Evolutionary conservation across 495 filamentous ascomycete species (phyloP), one percentile per base, ranked within the genome.

Genomic region (Aspergillus panamensis): DNA sequence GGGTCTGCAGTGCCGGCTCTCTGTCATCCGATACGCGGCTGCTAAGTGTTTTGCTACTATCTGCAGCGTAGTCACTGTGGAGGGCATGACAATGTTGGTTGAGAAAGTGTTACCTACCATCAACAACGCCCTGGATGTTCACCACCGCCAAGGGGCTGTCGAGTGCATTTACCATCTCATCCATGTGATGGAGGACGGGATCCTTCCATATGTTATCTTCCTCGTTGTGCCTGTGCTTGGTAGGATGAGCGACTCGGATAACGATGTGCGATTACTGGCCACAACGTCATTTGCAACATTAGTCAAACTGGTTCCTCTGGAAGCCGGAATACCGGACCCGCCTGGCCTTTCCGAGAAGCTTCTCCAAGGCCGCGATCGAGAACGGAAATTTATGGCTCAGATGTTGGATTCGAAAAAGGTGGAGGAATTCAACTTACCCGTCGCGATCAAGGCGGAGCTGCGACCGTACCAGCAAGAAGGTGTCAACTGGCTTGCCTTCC

Each of bases 171-270:
- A 98, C 65, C 87, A 97, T 66, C 79, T 98, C 35, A 97, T 97
- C 63, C 88, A 95, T 65, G 93, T 97, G 53, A 98, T 98, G 94
- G 94, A 95, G 57, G 95, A 97, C 64, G 82, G 83, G 48, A 97
- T 98, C 55, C 76, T 98, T 17, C 94, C 94, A 8, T 98, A 97
- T 70, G 94, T 98, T 55, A 97, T 98, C 63, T 97, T 98, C 84
- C 83, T 98, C 53, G 93, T 98, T 45, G 93, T 97, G n/a, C 94
- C 94, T 3, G 93, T 98, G 4, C 81, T 98, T 51, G 94, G 94
- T 39, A 86, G 94, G n/a, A 98, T 98, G 94, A 97, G 92, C 69
- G 94, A 98, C 69, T 94, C 93, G 0, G 93, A 98, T 71, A 92
- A 92, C 62, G 92, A 97, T 64, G 86, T 97, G 51, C 85, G 94